Evolutionary conservation across 176 grass and related monocot species (phyloP).

Genomic region (Chrysopogon serrulatus): DNA sequence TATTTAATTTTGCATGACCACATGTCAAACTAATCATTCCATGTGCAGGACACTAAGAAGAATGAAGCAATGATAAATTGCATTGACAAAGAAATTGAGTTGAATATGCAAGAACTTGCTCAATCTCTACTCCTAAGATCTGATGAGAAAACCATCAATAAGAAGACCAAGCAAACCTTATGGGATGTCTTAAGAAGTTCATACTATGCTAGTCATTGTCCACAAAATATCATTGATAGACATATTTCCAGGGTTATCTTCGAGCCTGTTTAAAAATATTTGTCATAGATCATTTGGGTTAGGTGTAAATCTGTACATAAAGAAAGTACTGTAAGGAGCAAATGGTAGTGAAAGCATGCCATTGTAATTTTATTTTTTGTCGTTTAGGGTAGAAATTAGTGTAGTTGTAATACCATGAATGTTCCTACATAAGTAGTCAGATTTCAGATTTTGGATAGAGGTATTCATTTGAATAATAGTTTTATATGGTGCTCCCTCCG

Average conservation of each 20-base stretch:
- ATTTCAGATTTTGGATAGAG: neutral
- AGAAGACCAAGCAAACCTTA: slow-evolving; percentile 40
- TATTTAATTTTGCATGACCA: neutral
- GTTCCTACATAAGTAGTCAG: neutral
- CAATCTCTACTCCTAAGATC: slow-evolving; percentile 21
- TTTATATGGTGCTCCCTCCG: neutral
- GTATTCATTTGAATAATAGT: neutral
- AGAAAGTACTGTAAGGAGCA: neutral
- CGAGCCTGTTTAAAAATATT: neutral
- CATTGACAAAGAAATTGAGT: slow-evolving; percentile 17
- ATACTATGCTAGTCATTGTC: slow-evolving; percentile 42
- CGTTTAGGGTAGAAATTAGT: neutral
- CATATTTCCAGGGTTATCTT: slow-evolving; percentile 53
- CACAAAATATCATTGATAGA: neutral
- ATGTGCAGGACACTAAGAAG: slow-evolving; percentile 1
- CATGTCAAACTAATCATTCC: neutral
- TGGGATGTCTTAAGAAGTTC: slow-evolving; percentile 39
- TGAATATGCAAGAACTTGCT: slow-evolving; percentile 40
- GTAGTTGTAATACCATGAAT: neutral
- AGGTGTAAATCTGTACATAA: neutral
- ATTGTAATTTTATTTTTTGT: neutral
- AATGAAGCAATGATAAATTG: neutral
- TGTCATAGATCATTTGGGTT: neutral
- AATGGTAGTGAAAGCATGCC: neutral
- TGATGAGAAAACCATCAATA: neutral